These are phyloP conservation scores for Botrytis byssoidea DNA, from an alignment of 2,329 filamentous ascomycete species.

Conservation along the genomic window DNA sequence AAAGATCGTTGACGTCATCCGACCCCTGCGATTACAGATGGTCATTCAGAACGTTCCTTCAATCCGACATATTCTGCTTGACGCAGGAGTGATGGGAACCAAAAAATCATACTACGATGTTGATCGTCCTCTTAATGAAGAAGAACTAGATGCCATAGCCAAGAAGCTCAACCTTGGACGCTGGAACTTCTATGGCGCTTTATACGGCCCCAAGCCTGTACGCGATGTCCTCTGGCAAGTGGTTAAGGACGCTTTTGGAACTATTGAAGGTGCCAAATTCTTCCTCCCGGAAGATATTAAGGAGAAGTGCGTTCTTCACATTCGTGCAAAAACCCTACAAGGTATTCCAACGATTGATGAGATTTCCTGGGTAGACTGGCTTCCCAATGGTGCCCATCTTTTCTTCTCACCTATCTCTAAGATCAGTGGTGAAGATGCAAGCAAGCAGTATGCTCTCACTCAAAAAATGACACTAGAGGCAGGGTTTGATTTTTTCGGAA, in stretches of 20 bases:
- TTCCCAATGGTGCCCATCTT: constrained; percentile 51
- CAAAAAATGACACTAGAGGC: constrained; percentile 43
- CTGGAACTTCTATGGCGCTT: constrained; percentile 50
- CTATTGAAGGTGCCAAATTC: constrained; percentile 38
- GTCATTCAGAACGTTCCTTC: constrained; percentile 44
- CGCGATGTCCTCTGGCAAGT: constrained; percentile 39
- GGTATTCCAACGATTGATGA: constrained; percentile 36
- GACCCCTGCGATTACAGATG: constrained; percentile 44
- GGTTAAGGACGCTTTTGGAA: constrained; percentile 34
- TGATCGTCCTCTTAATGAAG: constrained; percentile 41
- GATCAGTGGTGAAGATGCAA: constrained; percentile 48
- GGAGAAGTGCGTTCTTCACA: constrained; percentile 33
- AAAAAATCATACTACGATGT: constrained; percentile 39
- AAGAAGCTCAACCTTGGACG: constrained; percentile 44
- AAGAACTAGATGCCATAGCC: constrained; percentile 45
- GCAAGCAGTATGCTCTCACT: constrained; percentile 45
- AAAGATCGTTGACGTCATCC: constrained; percentile 46
- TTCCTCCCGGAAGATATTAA: constrained; percentile 35
- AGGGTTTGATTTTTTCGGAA: constrained; percentile 52
- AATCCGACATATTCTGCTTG: constrained; percentile 36
- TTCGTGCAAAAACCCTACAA: constrained; percentile 38
- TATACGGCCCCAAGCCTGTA: constrained; percentile 40
- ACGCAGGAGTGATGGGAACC: constrained; percentile 41
- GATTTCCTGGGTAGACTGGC: constrained; percentile 49
- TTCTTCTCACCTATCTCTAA: constrained; percentile 54